Percentiles rank a stretch among this genome's conserved stretches.
Evolutionary conservation across 2,329 filamentous ascomycete genomes (phyloP).

Genomic region (Aspergillus alliaceus): DNA sequence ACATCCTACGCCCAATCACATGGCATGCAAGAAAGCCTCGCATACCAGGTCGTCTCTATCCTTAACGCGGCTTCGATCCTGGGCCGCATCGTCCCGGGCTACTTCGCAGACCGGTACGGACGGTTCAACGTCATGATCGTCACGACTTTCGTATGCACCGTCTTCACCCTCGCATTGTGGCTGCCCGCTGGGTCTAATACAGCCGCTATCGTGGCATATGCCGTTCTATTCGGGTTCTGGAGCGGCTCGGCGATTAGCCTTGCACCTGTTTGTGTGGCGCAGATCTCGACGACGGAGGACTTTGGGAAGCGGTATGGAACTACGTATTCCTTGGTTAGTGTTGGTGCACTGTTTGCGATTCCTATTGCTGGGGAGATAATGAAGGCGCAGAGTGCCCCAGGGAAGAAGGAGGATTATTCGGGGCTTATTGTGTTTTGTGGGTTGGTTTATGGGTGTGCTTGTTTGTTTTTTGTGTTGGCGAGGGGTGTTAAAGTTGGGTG

Average conservation of each 20-base stretch:
- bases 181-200: conserved; percentile 10
- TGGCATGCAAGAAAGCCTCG: background rate
- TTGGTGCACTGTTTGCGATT: conserved; percentile 1
- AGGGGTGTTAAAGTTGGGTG: background rate
- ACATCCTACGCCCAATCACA: background rate
- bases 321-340: conserved; percentile 22
- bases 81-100: conserved; percentile 33
- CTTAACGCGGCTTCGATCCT: conserved; percentile 33
- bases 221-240: conserved; percentile 24
- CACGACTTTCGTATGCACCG: conserved; percentile 15
- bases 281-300: conserved; percentile 30
- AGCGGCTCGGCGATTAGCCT: conserved; percentile 30
- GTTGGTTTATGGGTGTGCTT: background rate
- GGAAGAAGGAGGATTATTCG: background rate
- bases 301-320: conserved; percentile 27
- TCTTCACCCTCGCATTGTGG: conserved; percentile 27
- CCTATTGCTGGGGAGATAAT: background rate
- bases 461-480: background rate
- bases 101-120: conserved; percentile 33
- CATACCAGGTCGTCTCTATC: conserved; percentile 11
- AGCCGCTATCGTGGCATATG: conserved; percentile 21
- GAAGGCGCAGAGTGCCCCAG: background rate
- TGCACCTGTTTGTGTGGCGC: conserved; percentile 31
- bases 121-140: conserved; percentile 32
- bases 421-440: background rate